Percentiles rank a stretch among this genome's conserved stretches.
phyloP scores from a whole-genome alignment of 1,139 yeast species.

The Candida sojae region DNA sequence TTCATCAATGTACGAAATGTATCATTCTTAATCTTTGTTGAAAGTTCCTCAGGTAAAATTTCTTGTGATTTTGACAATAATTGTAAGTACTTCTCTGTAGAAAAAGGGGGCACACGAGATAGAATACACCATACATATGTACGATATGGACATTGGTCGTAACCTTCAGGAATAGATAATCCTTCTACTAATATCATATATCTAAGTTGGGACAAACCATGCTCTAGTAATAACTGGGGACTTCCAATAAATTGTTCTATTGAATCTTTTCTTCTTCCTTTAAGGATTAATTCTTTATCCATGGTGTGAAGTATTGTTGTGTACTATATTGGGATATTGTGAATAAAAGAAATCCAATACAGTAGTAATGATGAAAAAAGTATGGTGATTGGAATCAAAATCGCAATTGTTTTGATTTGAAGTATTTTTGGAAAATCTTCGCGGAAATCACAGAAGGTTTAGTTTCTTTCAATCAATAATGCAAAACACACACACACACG shows the following conservation, averaged over 20 bases:
- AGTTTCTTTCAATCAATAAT: neutral
- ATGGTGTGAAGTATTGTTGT: neutral
- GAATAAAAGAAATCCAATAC: too few species aligned
- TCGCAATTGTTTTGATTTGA: neutral
- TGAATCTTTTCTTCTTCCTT: constrained; percentile 60
- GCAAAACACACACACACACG: neutral
- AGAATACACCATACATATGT: constrained; percentile 82
- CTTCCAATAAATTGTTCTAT: constrained; percentile 64
- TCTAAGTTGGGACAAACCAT: constrained; percentile 76
- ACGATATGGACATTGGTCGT: constrained; percentile 64
- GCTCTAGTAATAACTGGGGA: constrained; percentile 63
- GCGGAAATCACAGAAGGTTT: neutral
- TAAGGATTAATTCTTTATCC: constrained; percentile 4
- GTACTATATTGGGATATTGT: too few species aligned
- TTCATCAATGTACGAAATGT: constrained; percentile 85
- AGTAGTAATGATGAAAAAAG: too few species aligned
- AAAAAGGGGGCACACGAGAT: constrained; percentile 61
- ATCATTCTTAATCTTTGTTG: constrained; percentile 79
- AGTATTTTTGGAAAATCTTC: neutral
- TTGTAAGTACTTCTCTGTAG: constrained; percentile 53
- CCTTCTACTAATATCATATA: constrained; percentile 82
- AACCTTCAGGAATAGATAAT: constrained; percentile 51
- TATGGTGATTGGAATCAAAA: neutral
- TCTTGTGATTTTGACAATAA: constrained; percentile 61
- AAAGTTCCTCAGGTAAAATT: constrained; percentile 40